Base-by-base conservation (phyloP, 768 basidiomycete species). In the Kwoniella mangroviensis region DNA sequence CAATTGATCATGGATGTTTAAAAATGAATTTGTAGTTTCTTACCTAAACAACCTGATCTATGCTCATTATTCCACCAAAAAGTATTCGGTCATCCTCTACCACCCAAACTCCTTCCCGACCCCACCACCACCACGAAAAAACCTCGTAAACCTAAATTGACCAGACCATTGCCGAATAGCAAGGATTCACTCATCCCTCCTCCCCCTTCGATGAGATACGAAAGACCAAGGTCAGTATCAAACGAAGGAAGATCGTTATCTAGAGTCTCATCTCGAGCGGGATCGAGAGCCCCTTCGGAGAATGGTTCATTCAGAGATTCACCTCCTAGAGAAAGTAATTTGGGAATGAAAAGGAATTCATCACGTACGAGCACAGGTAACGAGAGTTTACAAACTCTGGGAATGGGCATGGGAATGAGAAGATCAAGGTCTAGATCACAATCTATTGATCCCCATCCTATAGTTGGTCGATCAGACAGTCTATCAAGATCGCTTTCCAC, bases 61-160 rank as follows among this genome's bases (percentile, higher is more conserved):
- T 77, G 78, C 51, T 24, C 71, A 9, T 40, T 68, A 12, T 78
- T 81, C 54, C 79, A 81, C 42, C 64, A 68, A 28, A 81, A 81
- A 65, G 70, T 81, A 19, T 81, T 81, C 53, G 79, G 75, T 11
- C 62, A 61, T 53, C 69, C 75, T 12, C 69, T 78, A 22, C 75
- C 76, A 7, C 19, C 68, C 13, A 68, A 69, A 55, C 26, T 71
- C 2, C 64, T 70, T 19, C 62, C 66, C 43, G 24, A 58, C 2
- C 57, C 72, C 9, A 51, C 12, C 12, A 53, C 15, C 4, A 56
- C 70, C 7, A 70, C 68, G 28, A 78, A 75, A 64, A 75, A 74
- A 63, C 66, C 74, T 13, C 70, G 77, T 3, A 78, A 78, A 63
- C 77, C 75, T 4, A 76, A 75, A 68, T 21, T 78, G n/a, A 75